A percentile compares a stretch with the other conserved stretches of the same genome.
Conservation (phyloP, 345 rosid genomes). For the Acer yangbiense region DNA sequence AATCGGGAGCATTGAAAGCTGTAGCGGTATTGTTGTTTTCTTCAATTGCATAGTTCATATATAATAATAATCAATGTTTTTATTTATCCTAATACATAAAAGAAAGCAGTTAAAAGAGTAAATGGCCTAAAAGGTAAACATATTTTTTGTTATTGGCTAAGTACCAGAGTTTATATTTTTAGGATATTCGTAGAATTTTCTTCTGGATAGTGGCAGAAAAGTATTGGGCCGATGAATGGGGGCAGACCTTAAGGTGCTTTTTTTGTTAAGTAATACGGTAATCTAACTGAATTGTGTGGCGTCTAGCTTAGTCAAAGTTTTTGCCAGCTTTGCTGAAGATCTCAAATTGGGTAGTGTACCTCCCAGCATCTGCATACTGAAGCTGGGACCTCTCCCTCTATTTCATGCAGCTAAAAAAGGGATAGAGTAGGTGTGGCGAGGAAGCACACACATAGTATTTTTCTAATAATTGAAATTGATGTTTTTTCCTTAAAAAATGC, state of each 20-base stretch:
- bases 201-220: background rate
- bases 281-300: background rate
- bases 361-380: background rate
- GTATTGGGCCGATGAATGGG: background rate
- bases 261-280: background rate
- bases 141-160: background rate
- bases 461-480: background rate
- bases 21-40: conserved; percentile 56
- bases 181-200: background rate
- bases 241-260: background rate
- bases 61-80: background rate
- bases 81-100: background rate
- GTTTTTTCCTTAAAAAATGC: background rate
- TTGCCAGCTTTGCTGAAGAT: background rate
- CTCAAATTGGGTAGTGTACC: background rate
- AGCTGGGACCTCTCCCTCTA: background rate
- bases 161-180: background rate
- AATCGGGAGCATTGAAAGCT: conserved; percentile 69
- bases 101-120: background rate
- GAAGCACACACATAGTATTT: background rate
- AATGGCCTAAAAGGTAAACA: background rate
- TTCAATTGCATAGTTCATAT: conserved; percentile 3
- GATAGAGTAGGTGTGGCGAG: background rate
- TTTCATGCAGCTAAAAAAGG: background rate
- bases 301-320: background rate